Evolutionary conservation across 2,329 filamentous ascomycete genomes (phyloP).

Genomic region (Septoria linicola): DNA sequence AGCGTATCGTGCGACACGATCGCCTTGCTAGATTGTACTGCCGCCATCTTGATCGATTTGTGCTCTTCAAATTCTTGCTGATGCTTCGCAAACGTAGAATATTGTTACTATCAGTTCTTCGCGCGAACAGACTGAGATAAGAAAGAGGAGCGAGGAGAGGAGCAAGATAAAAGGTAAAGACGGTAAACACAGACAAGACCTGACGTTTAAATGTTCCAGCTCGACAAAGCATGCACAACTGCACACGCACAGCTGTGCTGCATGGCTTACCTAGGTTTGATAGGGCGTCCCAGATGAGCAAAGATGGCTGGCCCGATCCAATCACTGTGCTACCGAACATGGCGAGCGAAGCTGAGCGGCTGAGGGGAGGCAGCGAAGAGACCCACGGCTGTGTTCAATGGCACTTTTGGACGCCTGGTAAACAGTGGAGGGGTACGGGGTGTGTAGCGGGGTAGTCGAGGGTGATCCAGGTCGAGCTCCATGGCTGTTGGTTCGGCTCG

Average conservation of each 20-base stretch:
- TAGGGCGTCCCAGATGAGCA: neutral
- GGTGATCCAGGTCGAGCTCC: conserved; percentile 2
- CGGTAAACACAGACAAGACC: conserved; percentile 2
- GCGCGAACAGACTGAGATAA: conserved; percentile 13
- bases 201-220: neutral
- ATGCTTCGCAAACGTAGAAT: conserved; percentile 24
- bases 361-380: neutral
- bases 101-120: conserved; percentile 32
- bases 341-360: neutral
- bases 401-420: neutral
- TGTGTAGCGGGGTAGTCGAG: conserved; percentile 9
- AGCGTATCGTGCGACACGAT: conserved; percentile 43
- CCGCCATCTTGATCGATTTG: conserved; percentile 23
- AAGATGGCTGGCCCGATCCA: conserved; percentile 7
- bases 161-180: conserved; percentile 13
- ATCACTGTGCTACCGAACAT: conserved; percentile 4
- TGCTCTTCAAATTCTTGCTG: neutral
- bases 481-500: conserved; percentile 7
- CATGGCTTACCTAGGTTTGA: neutral
- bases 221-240: too few species aligned
- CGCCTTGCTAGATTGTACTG: conserved; percentile 31
- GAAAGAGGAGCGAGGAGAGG: neutral
- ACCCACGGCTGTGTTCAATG: neutral
- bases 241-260: too few species aligned
- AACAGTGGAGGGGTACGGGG: conserved; percentile 6